phyloP scores from a whole-genome alignment of 768 basidiomycete genomes.

The Goffeauzyma gilvescens region DNA sequence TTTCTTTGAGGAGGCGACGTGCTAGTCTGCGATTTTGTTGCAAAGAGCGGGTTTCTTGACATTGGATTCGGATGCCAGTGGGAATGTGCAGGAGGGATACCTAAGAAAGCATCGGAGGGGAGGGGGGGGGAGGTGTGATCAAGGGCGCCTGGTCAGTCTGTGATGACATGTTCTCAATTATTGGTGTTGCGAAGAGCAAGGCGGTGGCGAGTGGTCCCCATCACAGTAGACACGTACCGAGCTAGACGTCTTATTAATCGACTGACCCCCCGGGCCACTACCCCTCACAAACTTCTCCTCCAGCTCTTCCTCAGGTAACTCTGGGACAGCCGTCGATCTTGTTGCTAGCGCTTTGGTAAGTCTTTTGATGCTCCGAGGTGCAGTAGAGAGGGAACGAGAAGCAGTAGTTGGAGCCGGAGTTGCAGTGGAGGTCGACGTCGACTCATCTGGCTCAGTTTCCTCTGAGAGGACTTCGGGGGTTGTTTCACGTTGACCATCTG shows the following conservation, averaged over 20 bases:
- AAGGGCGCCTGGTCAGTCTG: no score
- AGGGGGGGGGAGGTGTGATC: not conserved
- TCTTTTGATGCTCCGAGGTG: no score
- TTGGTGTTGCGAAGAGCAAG: no score
- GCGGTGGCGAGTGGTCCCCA: no score
- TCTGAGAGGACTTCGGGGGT: no score
- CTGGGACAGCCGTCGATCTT: slow-evolving; percentile 38
- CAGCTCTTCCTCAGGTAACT: slow-evolving; percentile 56
- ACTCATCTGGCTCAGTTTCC: no score
- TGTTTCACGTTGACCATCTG: no score
- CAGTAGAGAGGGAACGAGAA: no score
- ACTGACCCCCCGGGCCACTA: slow-evolving; percentile 92
- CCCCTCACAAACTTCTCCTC: slow-evolving; percentile 76
- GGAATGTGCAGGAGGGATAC: slow-evolving; percentile 79
- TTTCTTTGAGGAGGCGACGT: slow-evolving; percentile 51
- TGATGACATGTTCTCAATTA: no score
- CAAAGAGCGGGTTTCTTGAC: slow-evolving; percentile 75
- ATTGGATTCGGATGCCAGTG: slow-evolving; percentile 64
- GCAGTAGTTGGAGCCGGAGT: no score
- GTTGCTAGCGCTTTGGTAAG: slow-evolving; percentile 23
- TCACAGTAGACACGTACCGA: no score
- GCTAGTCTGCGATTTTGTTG: slow-evolving; percentile 60
- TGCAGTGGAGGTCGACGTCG: no score
- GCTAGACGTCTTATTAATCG: slow-evolving; percentile 79
- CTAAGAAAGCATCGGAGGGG: slow-evolving; percentile 31